Base-by-base conservation (phyloP, 2,329 filamentous ascomycete genomes). In the Phialophora tarda region DNA sequence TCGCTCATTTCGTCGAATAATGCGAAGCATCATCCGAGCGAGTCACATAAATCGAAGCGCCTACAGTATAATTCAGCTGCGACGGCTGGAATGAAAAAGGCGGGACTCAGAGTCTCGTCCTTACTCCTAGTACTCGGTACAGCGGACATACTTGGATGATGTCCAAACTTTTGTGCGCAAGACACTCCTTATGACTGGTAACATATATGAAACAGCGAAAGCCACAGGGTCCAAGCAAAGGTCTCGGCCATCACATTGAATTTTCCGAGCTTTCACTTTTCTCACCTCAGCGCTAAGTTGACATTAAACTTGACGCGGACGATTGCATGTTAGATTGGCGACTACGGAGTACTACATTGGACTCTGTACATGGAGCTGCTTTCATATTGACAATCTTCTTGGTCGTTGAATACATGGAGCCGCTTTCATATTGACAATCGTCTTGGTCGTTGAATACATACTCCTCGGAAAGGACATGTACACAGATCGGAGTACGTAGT, bases 271-370 rank as follows among this genome's bases (percentile, higher is more conserved):
- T n/a, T n/a, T n/a, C 38, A 44, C 38, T n/a, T 51, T 50, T 24
- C 48, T 26, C 48, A 51, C 48, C 48, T 51, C 48, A 51, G 48
- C 48, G 14, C 48, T 51, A 51, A 12, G 14, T 26, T 50, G 5
- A 44, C 38, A 44, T 44, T 7, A 44, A 17, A 6, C 4, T 7
- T 17, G 38, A n/a, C 12, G 12, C 34, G 12, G 12, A 38, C 12
- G 34, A 38, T 38, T 12, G 12, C 14, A 38, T n/a, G 3, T 51
- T 8, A 26, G 48, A 51, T 51, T 26, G 21, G 10, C 47, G 23
- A 51, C 47, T 48, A n/a, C n/a, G 11, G 23, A 48, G 17, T 30
- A 30, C 28, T 30, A 30, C 28, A 28, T 28, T 6, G 28, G 5
- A 17, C n/a, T 24, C 10, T 51, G n/a, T 50, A 50, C 21, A 14